Evolutionary conservation across 176 grass and related monocot genomes (phyloP).

Genomic region (Echinochloa phyllopogon): DNA sequence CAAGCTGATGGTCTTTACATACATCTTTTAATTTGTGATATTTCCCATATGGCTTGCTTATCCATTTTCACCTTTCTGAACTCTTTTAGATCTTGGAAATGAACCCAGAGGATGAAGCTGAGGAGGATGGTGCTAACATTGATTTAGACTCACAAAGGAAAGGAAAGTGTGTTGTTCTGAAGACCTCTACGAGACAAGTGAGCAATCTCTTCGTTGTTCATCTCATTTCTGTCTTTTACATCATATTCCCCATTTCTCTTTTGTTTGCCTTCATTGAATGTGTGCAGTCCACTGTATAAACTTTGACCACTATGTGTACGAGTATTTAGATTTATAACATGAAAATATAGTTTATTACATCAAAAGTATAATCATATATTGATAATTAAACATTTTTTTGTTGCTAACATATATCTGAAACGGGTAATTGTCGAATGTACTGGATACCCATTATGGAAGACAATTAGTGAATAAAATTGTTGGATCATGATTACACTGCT

Average conservation of each 20-base stretch:
- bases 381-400: not conserved
- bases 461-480: not conserved
- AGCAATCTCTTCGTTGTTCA: not conserved
- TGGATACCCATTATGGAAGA: not conserved
- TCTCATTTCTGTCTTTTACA: not conserved
- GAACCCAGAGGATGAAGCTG: constrained; percentile 92
- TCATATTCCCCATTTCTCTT: not conserved
- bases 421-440: not conserved
- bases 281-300: not conserved
- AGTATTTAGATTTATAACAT: not conserved
- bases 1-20: not conserved
- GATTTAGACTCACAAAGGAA: constrained; percentile 90
- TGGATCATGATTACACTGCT: not conserved
- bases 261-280: not conserved
- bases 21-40: not conserved
- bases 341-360: not conserved
- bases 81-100: constrained; percentile 81
- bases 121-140: constrained; percentile 92
- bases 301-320: not conserved
- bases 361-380: not conserved
- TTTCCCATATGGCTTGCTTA: not conserved
- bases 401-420: not conserved
- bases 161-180: constrained; percentile 93
- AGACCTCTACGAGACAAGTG: constrained; percentile 82
- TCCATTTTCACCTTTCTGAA: not conserved